A percentile compares a stretch with the other conserved stretches of the same genome.
These are phyloP conservation scores for Begonia masoniana DNA, from an alignment of 306 rosid genomes.

Conservation along the genomic window DNA sequence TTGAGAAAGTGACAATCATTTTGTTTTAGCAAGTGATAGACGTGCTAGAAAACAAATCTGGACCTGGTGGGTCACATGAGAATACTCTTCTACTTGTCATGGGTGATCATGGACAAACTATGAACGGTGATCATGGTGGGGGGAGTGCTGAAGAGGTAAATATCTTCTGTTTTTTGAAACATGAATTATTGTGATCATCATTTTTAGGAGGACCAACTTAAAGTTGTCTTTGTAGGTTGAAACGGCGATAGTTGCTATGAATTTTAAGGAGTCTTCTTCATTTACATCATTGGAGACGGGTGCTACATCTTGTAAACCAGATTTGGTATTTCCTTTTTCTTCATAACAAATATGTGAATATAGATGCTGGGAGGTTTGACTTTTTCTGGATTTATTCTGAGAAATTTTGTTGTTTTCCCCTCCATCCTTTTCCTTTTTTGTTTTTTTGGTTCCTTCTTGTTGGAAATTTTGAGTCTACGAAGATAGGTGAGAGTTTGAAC, in stretches of 20 bases:
- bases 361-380: conserved; percentile 6
- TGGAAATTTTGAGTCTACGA: not conserved
- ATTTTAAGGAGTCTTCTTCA: conserved; percentile 45
- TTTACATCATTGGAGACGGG: conserved; percentile 35
- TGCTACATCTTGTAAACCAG: conserved; percentile 35
- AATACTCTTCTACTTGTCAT: conserved; percentile 86
- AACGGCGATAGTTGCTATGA: conserved; percentile 82
- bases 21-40: conserved; percentile 64
- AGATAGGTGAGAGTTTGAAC: not conserved
- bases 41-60: conserved; percentile 59
- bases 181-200: not conserved
- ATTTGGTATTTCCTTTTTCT: conserved; percentile 47
- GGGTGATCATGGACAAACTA: conserved; percentile 99
- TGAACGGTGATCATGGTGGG: conserved; percentile 99
- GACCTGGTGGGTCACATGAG: conserved; percentile 73
- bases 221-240: conserved; percentile 54
- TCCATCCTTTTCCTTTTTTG: not conserved
- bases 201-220: not conserved
- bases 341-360: not conserved
- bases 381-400: not conserved
- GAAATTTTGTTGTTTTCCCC: not conserved
- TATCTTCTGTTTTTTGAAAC: conserved; percentile 8
- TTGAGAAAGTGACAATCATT: conserved; percentile 13
- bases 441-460: not conserved
- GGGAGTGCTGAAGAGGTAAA: conserved; percentile 90